Conservation (phyloP, 331 rosid genomes). For the Acacia concinna region DNA sequence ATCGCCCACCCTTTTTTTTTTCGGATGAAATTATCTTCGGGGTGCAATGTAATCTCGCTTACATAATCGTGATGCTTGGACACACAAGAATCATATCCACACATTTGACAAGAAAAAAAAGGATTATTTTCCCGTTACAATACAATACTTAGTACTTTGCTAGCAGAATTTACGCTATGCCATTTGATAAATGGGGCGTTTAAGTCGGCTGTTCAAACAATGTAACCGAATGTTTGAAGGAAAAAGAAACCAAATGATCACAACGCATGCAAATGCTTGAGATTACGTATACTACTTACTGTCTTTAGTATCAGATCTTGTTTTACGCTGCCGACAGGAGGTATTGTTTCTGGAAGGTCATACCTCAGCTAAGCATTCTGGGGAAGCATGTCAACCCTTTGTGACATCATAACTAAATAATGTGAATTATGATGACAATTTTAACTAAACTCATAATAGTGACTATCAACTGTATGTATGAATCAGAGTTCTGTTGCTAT, state of each 20-base stretch:
- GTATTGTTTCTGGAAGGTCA: not conserved
- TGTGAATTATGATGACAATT: no score
- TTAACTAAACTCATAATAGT: no score
- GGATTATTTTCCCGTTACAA: not conserved
- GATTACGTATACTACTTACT: not conserved
- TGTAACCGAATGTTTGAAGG: not conserved
- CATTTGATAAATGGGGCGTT: not conserved
- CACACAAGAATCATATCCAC: not conserved
- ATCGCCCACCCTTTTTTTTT: not conserved
- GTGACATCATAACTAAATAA: no score
- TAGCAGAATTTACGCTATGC: not conserved
- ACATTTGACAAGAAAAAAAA: not conserved
- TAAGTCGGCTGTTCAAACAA: not conserved
- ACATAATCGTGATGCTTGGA: slow-evolving; percentile 13
- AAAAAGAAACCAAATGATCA: not conserved
- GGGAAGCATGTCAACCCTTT: no score
- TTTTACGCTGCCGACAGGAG: no score
- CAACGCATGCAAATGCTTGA: not conserved
- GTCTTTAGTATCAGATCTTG: no score
- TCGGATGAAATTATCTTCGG: slow-evolving; percentile 14
- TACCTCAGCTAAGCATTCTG: not conserved
- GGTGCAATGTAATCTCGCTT: slow-evolving; percentile 11
- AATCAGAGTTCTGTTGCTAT: not conserved
- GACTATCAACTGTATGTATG: no score
- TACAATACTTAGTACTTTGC: not conserved